Evolutionary conservation across 163 green algal species (phyloP).

Genomic region (Prototheca wickerhamii): DNA sequence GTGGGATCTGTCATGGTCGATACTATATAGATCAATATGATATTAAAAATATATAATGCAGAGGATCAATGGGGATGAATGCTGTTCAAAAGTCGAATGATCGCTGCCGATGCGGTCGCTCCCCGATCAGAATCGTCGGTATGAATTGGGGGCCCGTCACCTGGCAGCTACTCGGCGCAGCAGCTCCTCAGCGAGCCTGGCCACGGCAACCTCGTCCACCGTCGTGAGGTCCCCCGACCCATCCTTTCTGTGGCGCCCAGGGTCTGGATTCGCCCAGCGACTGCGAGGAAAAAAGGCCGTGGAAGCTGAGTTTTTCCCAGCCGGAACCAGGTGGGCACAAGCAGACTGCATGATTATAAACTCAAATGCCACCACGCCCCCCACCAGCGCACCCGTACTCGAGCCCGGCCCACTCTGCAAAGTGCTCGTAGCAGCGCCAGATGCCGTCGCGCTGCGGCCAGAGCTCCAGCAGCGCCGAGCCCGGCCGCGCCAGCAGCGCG

Average conservation of each 20-base stretch:
- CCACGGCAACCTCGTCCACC: conserved; percentile 5
- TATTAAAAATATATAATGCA: too few species aligned
- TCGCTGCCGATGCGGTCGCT: too few species aligned
- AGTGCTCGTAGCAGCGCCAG: conserved; percentile 28
- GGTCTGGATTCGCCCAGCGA: conserved; percentile 7
- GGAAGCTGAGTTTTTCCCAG: too few species aligned
- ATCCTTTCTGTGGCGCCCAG: background rate
- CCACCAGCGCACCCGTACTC: conserved; percentile 15
- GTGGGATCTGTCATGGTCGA: too few species aligned
- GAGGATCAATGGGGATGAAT: too few species aligned
- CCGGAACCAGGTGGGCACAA: too few species aligned
- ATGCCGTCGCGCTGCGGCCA: conserved; percentile 24
- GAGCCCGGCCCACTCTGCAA: conserved; percentile 21
- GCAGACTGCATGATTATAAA: background rate
- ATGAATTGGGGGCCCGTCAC: background rate
- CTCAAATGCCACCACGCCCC: background rate
- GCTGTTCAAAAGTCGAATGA: too few species aligned
- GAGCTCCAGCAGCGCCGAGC: conserved; percentile 29
- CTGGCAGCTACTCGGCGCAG: background rate
- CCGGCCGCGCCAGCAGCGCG: conserved; percentile 18
- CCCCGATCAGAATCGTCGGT: too few species aligned
- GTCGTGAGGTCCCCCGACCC: conserved; percentile 1
- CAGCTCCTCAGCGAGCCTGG: conserved; percentile 5
- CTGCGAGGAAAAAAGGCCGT: too few species aligned
- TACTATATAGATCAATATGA: too few species aligned